Conservation (phyloP, 495 filamentous ascomycete genomes). For the Penicillium malachiteum region DNA sequence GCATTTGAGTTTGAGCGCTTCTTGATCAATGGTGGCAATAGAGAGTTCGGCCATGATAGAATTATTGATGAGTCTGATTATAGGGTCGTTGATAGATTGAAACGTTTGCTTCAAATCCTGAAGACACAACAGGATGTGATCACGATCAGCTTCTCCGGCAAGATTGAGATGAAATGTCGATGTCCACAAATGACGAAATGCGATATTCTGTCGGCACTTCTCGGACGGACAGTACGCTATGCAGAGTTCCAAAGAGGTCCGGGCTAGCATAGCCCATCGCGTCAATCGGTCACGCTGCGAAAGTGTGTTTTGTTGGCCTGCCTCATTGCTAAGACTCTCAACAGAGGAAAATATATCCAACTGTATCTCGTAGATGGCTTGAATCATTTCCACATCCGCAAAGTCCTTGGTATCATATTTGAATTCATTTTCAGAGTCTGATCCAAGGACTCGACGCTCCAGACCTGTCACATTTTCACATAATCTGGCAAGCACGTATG, state of each 20-base stretch:
- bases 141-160: slow-evolving; percentile 63
- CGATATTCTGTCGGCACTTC: slow-evolving; percentile 29
- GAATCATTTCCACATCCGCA: slow-evolving; percentile 54
- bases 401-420: slow-evolving; percentile 28
- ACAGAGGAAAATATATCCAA: slow-evolving; percentile 79
- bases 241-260: slow-evolving; percentile 56
- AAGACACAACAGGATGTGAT: slow-evolving; percentile 79
- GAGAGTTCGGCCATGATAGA: slow-evolving; percentile 88
- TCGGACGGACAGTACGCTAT: slow-evolving; percentile 33
- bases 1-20: slow-evolving; percentile 87
- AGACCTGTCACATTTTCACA: slow-evolving; percentile 41
- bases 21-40: slow-evolving; percentile 72
- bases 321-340: slow-evolving; percentile 70
- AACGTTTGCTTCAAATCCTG: slow-evolving; percentile 62
- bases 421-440: slow-evolving; percentile 15
- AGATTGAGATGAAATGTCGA: slow-evolving; percentile 73
- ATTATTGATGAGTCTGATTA: slow-evolving; percentile 78
- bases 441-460: slow-evolving; percentile 34
- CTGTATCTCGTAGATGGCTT: slow-evolving; percentile 85
- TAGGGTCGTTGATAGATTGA: slow-evolving; percentile 32
- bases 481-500: slow-evolving; percentile 60
- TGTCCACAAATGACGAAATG: slow-evolving; percentile 77
- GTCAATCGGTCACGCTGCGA: slow-evolving; percentile 67
- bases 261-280: slow-evolving; percentile 73
- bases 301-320: slow-evolving; percentile 55